Percentiles rank a stretch among this genome's conserved stretches.
Evolutionary conservation across 2,329 filamentous ascomycete species (phyloP).

Genomic region (Aspergillus sp.): DNA sequence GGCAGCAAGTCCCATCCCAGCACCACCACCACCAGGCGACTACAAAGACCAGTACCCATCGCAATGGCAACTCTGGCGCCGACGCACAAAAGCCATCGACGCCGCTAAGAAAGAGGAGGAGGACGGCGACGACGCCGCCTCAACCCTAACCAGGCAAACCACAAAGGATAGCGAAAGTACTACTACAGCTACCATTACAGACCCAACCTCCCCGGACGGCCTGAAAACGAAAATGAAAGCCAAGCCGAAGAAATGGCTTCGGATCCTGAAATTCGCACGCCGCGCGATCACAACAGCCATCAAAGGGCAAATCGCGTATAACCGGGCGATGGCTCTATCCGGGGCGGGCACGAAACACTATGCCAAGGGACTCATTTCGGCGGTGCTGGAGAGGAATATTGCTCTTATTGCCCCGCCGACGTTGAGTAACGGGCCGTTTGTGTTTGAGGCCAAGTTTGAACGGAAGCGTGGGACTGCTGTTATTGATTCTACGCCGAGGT

Average conservation of each 20-base stretch:
- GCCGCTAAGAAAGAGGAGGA: neutral
- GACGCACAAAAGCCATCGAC: neutral
- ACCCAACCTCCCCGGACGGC: neutral
- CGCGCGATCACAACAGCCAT: slow-evolving; percentile 67
- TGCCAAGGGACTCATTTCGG: slow-evolving; percentile 30
- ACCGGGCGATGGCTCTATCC: slow-evolving; percentile 22
- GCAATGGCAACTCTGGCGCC: neutral
- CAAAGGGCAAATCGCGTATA: slow-evolving; percentile 48
- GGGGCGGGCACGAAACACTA: neutral
- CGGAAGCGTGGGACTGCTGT: slow-evolving; percentile 73
- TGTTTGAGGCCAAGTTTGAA: slow-evolving; percentile 71
- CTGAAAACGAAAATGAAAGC: neutral
- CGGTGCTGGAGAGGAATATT: slow-evolving; percentile 52
- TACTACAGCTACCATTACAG: too few relatives aligned
- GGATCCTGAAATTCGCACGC: slow-evolving; percentile 60
- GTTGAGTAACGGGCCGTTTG: slow-evolving; percentile 62
- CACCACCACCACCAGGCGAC: slow-evolving; percentile 44
- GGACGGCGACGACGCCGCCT: neutral
- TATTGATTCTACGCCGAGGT: slow-evolving; percentile 47
- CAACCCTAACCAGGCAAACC: neutral
- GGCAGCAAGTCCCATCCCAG: slow-evolving; percentile 71
- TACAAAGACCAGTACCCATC: neutral
- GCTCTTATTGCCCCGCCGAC: slow-evolving; percentile 41
- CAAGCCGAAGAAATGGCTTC: slow-evolving; percentile 52
- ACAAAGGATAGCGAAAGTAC: neutral